Evolutionary conservation across 2,329 filamentous ascomycete species (phyloP).

Genomic region (Arachnopeziza araneosa): DNA sequence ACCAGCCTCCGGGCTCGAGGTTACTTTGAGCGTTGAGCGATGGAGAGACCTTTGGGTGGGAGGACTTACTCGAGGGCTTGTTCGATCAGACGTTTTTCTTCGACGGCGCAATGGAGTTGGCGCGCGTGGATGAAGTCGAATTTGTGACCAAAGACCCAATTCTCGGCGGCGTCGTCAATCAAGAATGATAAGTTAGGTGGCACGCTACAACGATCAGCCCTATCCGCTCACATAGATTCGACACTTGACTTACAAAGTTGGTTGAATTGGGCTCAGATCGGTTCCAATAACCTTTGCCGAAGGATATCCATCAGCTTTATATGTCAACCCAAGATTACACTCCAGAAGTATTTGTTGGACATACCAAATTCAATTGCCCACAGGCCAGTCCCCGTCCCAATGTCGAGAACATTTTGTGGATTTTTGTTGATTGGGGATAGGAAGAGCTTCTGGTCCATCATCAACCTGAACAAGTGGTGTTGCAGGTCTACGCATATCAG

Average conservation of each 20-base stretch:
- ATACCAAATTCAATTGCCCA: slow-evolving; percentile 36
- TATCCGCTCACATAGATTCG: not conserved
- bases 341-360: not conserved
- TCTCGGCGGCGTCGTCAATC: slow-evolving; percentile 32
- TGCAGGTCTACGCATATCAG: slow-evolving; percentile 14
- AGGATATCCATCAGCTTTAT: slow-evolving; percentile 19
- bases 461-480: slow-evolving; percentile 20
- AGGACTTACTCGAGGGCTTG: not conserved
- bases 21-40: not conserved
- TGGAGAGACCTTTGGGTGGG: not conserved
- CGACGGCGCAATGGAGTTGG: not conserved
- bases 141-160: slow-evolving; percentile 40
- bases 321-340: not conserved
- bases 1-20: slow-evolving; percentile 19
- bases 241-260: slow-evolving; percentile 1
- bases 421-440: slow-evolving; percentile 20
- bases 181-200: slow-evolving; percentile 28
- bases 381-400: slow-evolving; percentile 38
- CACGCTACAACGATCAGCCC: slow-evolving; percentile 28
- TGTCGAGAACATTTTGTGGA: slow-evolving; percentile 32
- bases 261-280: slow-evolving; percentile 26
- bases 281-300: slow-evolving; percentile 20
- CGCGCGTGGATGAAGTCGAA: slow-evolving; percentile 57
- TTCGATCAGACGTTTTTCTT: not conserved
- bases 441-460: slow-evolving; percentile 15